Conservation (phyloP, 257 asterid species). For the Sherardia arvensis region DNA sequence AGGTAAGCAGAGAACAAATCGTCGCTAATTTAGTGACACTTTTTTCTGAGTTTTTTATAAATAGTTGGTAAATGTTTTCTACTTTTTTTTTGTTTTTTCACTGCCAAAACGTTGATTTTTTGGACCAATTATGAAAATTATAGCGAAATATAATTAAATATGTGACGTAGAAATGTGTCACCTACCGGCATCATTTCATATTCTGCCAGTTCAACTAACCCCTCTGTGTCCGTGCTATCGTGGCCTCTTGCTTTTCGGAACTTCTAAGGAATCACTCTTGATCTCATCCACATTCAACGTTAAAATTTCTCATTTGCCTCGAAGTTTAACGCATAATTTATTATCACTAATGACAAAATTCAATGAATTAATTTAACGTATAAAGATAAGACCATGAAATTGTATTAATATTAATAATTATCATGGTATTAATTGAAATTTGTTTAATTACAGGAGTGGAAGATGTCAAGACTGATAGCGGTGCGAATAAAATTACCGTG, state of each 20-base stretch:
- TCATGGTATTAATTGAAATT: background rate
- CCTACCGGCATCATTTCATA: background rate
- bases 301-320: background rate
- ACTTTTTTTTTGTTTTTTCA: too few species aligned
- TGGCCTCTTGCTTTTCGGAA: constrained; percentile 39
- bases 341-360: background rate
- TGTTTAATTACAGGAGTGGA: constrained; percentile 53
- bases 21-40: background rate
- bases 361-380: background rate
- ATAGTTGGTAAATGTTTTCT: background rate
- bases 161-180: background rate
- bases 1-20: constrained; percentile 26
- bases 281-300: constrained; percentile 14
- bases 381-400: background rate
- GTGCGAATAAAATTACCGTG: constrained; percentile 59
- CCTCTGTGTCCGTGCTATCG: too few species aligned
- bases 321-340: background rate
- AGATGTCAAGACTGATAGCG: constrained; percentile 63
- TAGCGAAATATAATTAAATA: background rate
- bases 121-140: background rate
- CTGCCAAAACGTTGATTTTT: background rate
- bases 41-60: too few species aligned
- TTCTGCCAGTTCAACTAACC: background rate
- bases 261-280: constrained; percentile 25
- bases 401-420: too few species aligned